Evolutionary conservation across 176 grass and related monocot species (phyloP).

Genomic region (Pontederia crassipes): DNA sequence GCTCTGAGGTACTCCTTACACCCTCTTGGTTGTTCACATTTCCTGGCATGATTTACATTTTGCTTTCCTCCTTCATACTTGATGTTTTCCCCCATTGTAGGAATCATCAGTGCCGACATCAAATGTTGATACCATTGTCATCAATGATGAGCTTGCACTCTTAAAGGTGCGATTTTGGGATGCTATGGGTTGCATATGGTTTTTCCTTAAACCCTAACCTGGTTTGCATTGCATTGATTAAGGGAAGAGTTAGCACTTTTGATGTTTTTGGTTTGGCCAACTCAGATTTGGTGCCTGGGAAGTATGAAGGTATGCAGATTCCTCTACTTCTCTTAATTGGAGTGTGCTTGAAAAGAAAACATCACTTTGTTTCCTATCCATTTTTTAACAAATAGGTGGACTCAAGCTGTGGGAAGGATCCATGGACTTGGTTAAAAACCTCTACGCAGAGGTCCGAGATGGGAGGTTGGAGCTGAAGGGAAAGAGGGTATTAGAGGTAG

Average conservation of each 20-base stretch:
- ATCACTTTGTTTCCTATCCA: conserved; percentile 10
- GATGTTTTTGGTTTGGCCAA: conserved; percentile 81
- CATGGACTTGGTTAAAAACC: conserved; percentile 58
- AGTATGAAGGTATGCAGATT: conserved; percentile 69
- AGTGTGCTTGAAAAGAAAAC: neutral
- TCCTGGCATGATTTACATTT: neutral
- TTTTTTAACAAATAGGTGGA: conserved; percentile 37
- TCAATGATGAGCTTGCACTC: conserved; percentile 51
- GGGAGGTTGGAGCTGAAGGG: conserved; percentile 35
- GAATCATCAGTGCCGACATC: conserved; percentile 18
- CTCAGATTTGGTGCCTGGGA: conserved; percentile 84
- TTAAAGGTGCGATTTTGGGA: conserved; percentile 42
- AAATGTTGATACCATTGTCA: conserved; percentile 37
- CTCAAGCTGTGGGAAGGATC: conserved; percentile 98
- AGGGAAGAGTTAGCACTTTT: conserved; percentile 70
- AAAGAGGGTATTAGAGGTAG: conserved; percentile 74
- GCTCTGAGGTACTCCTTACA: conserved; percentile 30
- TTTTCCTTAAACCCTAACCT: neutral
- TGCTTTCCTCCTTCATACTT: neutral
- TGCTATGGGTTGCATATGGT: neutral
- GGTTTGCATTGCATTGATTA: neutral
- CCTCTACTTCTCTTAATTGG: conserved; percentile 12
- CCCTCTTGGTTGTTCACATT: neutral
- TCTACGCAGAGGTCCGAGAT: conserved; percentile 42
- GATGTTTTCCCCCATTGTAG: conserved; percentile 11